Percentiles rank a stretch among this genome's conserved stretches.
These are phyloP conservation scores for Pelargonium citronellum DNA, from an alignment of 441 rosid species.

Conservation along the genomic window DNA sequence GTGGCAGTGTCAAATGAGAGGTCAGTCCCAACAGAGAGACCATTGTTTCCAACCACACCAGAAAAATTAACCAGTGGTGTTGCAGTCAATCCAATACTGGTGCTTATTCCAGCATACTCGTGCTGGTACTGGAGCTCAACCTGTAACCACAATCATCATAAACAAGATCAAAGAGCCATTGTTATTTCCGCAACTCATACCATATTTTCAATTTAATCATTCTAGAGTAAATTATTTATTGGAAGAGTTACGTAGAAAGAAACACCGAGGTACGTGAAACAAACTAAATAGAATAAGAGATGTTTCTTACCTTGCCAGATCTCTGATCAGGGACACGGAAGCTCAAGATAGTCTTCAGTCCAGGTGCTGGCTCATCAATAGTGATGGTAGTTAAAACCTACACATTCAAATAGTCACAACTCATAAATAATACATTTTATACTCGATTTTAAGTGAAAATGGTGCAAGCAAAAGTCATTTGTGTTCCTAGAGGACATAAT, in stretches of 20 bases:
- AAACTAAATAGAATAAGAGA: background rate
- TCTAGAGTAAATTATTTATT: background rate
- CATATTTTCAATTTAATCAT: background rate
- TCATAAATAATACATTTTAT: background rate
- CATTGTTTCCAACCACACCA: conserved; percentile 61
- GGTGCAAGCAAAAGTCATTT: background rate
- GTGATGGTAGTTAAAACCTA: conserved; percentile 76
- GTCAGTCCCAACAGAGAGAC: conserved; percentile 60
- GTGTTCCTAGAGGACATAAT: background rate
- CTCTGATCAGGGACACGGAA: conserved; percentile 80
- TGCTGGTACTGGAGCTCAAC: conserved; percentile 81
- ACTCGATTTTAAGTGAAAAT: background rate
- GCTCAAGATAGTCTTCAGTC: conserved; percentile 70
- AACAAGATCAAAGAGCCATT: background rate
- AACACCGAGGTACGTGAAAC: background rate
- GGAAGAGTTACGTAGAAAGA: background rate
- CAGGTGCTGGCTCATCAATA: conserved; percentile 76
- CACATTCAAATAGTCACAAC: background rate
- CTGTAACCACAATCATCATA: conserved; percentile 29
- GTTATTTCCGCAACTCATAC: background rate
- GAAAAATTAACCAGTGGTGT: conserved; percentile 74
- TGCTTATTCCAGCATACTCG: conserved; percentile 71
- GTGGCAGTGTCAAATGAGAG: conserved; percentile 70
- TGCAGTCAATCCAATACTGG: conserved; percentile 67
- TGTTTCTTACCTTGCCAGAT: conserved; percentile 69